Conservation (phyloP, 2,329 filamentous ascomycete genomes). For the Pseudogymnoascus sp. region DNA sequence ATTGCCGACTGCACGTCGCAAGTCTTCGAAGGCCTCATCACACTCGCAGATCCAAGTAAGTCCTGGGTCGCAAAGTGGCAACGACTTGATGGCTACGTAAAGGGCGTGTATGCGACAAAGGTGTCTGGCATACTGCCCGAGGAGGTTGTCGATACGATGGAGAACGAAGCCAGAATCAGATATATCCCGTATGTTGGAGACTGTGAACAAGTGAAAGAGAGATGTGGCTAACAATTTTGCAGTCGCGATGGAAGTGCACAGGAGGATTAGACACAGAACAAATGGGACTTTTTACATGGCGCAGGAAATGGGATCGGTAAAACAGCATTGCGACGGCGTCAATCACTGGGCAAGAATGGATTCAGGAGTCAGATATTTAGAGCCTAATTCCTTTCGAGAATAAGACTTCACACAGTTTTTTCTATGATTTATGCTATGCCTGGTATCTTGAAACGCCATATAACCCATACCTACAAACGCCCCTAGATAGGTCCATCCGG, state of each 20-base stretch:
- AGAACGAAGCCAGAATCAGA: slow-evolving; percentile 55
- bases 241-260: slow-evolving; percentile 51
- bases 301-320: neutral
- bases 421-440: neutral
- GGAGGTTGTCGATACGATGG: slow-evolving; percentile 51
- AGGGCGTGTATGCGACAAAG: slow-evolving; percentile 89
- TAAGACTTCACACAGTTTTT: neutral
- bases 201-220: neutral
- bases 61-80: slow-evolving; percentile 99
- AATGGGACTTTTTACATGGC: slow-evolving; percentile 4
- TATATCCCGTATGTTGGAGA: slow-evolving; percentile 49
- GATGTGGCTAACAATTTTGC: slow-evolving; percentile 16
- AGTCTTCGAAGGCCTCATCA: slow-evolving; percentile 89
- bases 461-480: slow-evolving; percentile 15
- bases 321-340: slow-evolving; percentile 9
- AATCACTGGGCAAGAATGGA: slow-evolving; percentile 18
- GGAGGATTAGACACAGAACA: slow-evolving; percentile 28
- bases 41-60: slow-evolving; percentile 68
- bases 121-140: slow-evolving; percentile 74
- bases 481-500: slow-evolving; percentile 10
- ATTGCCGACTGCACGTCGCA: slow-evolving; percentile 92
- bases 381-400: slow-evolving; percentile 12
- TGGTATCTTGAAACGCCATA: slow-evolving; percentile 6
- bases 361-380: slow-evolving; percentile 17
- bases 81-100: slow-evolving; percentile 77